phyloP scores from a whole-genome alignment of 208 protist species.

The Naegleria gruberi region DNA sequence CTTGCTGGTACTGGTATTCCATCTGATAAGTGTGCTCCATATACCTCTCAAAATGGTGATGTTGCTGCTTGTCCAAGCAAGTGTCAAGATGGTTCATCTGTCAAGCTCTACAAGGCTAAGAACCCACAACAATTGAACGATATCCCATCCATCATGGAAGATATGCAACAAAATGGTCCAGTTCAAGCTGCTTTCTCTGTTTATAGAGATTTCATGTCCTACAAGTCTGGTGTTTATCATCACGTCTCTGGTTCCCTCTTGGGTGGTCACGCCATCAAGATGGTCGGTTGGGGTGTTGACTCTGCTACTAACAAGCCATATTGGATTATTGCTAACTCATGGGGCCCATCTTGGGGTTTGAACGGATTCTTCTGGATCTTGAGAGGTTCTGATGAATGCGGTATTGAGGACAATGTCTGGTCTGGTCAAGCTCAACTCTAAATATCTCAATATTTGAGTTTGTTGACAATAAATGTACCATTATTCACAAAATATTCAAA shows the following conservation, averaged over 20 bases:
- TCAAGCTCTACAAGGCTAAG: neutral
- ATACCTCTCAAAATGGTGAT: conserved; percentile 23
- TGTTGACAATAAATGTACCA: too few species aligned
- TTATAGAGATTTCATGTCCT: conserved; percentile 65
- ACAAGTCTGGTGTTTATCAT: conserved; percentile 75
- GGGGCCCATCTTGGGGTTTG: conserved; percentile 47
- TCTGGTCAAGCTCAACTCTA: neutral
- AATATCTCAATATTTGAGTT: too few species aligned
- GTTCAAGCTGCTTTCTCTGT: conserved; percentile 73
- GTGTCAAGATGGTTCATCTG: neutral
- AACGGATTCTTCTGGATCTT: conserved; percentile 48
- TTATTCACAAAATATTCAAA: too few species aligned
- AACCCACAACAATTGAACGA: neutral
- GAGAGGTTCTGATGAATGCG: conserved; percentile 22
- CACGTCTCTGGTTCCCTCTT: conserved; percentile 53
- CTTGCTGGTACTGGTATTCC: conserved; percentile 33
- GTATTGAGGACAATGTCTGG: neutral
- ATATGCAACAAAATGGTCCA: conserved; percentile 68
- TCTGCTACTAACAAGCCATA: conserved; percentile 52
- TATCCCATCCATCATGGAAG: conserved; percentile 10
- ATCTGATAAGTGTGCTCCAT: conserved; percentile 32
- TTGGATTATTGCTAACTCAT: conserved; percentile 54
- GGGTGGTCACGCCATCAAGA: conserved; percentile 69
- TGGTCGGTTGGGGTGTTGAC: conserved; percentile 70
- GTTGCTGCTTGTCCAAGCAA: conserved; percentile 43